Conservation (phyloP, 805 yeast species). For the Metschnikowia koreensis region DNA sequence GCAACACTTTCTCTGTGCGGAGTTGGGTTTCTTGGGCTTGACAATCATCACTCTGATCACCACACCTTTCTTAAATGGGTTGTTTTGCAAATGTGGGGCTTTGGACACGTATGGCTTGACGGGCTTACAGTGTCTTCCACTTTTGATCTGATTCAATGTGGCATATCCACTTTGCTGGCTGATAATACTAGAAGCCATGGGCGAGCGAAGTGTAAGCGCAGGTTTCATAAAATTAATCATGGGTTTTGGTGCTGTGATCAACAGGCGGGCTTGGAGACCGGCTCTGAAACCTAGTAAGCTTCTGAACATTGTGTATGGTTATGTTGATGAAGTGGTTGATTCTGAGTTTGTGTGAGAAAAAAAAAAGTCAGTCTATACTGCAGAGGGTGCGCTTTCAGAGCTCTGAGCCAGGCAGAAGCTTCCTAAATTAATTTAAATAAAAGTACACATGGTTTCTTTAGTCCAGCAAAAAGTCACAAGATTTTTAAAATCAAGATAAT, state of each 20-base stretch:
- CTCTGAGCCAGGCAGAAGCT: no score
- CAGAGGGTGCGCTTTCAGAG: not conserved
- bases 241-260: slow-evolving; percentile 4
- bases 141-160: slow-evolving; percentile 73
- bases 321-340: not conserved
- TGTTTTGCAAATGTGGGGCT: slow-evolving; percentile 79
- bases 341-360: slow-evolving; percentile 7
- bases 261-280: slow-evolving; percentile 7
- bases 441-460: no score
- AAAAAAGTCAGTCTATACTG: slow-evolving; percentile 1
- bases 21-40: slow-evolving; percentile 97
- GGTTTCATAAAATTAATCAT: slow-evolving; percentile 6
- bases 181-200: not conserved
- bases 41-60: slow-evolving; percentile 90
- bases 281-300: slow-evolving; percentile 12
- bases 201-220: not conserved
- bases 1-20: slow-evolving; percentile 95
- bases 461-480: no score
- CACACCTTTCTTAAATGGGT: slow-evolving; percentile 91
- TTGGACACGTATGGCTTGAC: slow-evolving; percentile 50
- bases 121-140: slow-evolving; percentile 55
- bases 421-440: no score
- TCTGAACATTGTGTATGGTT: slow-evolving; percentile 13
- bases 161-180: slow-evolving; percentile 51
- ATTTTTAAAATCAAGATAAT: no score